These are phyloP conservation scores for Myriosclerotinia duriaeana DNA, from an alignment of 2,329 filamentous ascomycete genomes.

Conservation along the genomic window DNA sequence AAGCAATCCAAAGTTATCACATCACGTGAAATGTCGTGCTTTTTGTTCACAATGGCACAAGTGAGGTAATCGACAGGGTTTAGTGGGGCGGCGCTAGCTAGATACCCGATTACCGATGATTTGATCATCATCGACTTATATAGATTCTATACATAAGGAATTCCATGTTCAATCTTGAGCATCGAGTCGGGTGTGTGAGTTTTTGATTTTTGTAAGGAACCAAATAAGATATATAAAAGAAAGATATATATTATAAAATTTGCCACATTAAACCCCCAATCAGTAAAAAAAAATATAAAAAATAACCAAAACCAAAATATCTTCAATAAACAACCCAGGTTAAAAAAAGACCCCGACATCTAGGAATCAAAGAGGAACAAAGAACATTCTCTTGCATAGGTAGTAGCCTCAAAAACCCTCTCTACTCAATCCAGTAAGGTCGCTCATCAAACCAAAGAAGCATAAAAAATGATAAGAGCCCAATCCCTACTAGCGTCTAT, in stretches of 20 bases:
- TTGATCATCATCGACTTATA: not conserved
- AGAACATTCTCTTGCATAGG: constrained; percentile 17
- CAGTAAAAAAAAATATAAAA: too few species aligned
- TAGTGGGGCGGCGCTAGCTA: too few species aligned
- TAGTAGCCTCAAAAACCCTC: not conserved
- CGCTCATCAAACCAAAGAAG: not conserved
- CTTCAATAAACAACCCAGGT: not conserved
- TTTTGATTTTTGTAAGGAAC: too few species aligned
- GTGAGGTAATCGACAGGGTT: not conserved
- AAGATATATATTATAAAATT: too few species aligned
- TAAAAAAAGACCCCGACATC: not conserved
- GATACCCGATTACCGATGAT: constrained; percentile 10
- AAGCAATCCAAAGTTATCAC: not conserved
- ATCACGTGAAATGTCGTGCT: constrained; percentile 22
- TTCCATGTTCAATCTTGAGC: too few species aligned
- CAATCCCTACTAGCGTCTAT: constrained; percentile 23
- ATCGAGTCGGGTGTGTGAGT: too few species aligned
- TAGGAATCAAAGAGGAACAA: constrained; percentile 5
- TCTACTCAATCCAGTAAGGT: not conserved
- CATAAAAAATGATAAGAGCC: not conserved
- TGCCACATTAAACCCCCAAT: too few species aligned
- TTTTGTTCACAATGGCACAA: constrained; percentile 7
- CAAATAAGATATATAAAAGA: too few species aligned
- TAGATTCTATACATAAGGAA: too few species aligned
- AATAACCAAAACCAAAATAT: not conserved